Conservation (phyloP, 768 basidiomycete species). For the Tricholoma bakamatsutake region DNA sequence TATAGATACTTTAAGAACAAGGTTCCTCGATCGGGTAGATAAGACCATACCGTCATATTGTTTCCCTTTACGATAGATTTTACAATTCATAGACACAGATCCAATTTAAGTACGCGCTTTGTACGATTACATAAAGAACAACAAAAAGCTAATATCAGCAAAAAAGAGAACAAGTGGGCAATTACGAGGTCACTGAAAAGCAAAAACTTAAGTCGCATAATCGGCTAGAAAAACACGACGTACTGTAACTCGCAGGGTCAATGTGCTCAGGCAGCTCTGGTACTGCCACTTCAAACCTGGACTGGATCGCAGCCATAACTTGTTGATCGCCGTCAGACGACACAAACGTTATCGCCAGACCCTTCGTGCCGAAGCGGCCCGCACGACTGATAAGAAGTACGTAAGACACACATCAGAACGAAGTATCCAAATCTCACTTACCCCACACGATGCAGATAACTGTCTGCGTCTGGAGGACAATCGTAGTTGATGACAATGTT, state of each 20-base stretch:
- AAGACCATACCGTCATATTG: no score
- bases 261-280: slow-evolving; percentile 92
- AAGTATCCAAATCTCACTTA: slow-evolving; percentile 28
- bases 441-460: slow-evolving; percentile 98
- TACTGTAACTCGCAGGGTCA: slow-evolving; percentile 93
- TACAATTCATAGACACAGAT: no score
- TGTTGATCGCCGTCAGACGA: slow-evolving; percentile 89
- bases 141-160: background rate
- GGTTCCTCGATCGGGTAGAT: no score
- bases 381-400: slow-evolving; percentile 62
- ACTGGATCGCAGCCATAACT: slow-evolving; percentile 93
- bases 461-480: slow-evolving; percentile 94
- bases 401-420: background rate
- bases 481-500: slow-evolving; percentile 99
- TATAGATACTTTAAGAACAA: no score
- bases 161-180: slow-evolving; percentile 4
- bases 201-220: background rate
- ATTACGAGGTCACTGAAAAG: slow-evolving; percentile 21
- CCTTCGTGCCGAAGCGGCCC: slow-evolving; percentile 98
- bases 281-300: slow-evolving; percentile 95
- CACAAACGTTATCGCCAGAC: slow-evolving; percentile 96
- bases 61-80: no score
- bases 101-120: slow-evolving; percentile 11
- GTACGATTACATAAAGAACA: slow-evolving; percentile 3
- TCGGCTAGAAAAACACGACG: slow-evolving; percentile 26